A percentile compares a stretch with the other conserved stretches of the same genome.
Conservation (phyloP, 345 rosid genomes). For the Lepidium aucheri region DNA sequence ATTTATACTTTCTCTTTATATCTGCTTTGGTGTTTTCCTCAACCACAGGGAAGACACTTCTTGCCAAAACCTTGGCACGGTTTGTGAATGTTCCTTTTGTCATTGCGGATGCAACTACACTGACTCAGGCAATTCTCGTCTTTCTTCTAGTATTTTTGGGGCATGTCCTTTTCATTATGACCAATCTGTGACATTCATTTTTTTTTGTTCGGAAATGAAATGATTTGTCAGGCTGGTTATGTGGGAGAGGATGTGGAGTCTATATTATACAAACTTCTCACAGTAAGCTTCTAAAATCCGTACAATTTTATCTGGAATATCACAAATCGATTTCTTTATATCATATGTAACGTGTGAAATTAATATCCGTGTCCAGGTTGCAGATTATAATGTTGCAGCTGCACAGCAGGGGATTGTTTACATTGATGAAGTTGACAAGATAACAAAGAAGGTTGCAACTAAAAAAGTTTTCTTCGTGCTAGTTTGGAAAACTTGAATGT, state of each 20-base stretch:
- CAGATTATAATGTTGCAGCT: constrained; percentile 96
- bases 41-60: constrained; percentile 97
- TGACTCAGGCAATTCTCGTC: constrained; percentile 70
- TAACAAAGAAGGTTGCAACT: constrained; percentile 75
- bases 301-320: background rate
- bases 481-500: background rate
- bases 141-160: constrained; percentile 8
- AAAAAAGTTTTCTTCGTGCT: background rate
- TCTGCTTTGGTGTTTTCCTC: constrained; percentile 33
- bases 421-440: constrained; percentile 98
- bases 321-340: background rate
- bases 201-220: constrained; percentile 15
- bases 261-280: constrained; percentile 91
- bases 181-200: constrained; percentile 24
- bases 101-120: constrained; percentile 93
- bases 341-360: background rate
- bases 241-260: constrained; percentile 99
- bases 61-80: constrained; percentile 94
- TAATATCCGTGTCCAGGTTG: constrained; percentile 43
- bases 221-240: constrained; percentile 85
- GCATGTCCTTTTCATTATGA: constrained; percentile 19
- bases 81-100: constrained; percentile 98
- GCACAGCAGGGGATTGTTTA: constrained; percentile 99
- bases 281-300: constrained; percentile 32
- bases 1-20: background rate